Evolutionary conservation across 441 rosid genomes (phyloP), one percentile per base, ranked within the genome.

Genomic region (Populus hybrid): DNA sequence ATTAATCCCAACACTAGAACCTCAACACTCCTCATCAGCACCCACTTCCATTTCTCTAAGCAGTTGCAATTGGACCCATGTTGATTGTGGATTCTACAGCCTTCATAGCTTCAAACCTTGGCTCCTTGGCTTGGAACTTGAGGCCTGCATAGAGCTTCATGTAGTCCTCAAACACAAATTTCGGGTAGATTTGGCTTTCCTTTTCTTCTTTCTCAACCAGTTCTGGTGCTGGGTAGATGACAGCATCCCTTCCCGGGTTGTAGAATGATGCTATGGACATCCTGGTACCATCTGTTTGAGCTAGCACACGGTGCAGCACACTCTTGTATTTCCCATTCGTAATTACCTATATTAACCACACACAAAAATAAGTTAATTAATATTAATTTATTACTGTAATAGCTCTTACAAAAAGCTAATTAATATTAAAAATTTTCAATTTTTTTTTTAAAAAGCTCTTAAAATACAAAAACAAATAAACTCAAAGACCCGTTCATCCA

Each of bases 301-400:
- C 89, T 26, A 86, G 9, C 74, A 91, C 98, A 18, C 93, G 83
- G 79, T 93, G 98, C 84, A 84, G 5, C 74, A 90, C 82, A 30
- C 98, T 93, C 88, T 90, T 93, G 85, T 90, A 91, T 80, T 86
- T 93, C 5, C 97, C 98, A 71, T 93, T 93, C 18, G 91, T 93
- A 7, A 93, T 89, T 64, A 93, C 98, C 97, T 92, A 36, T 30
- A 40, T 40, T 40, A 40, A 40, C 30, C 14, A 72, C 28, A 19
- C 14, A n/a, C 7, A 57, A 7, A 57, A 18, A n/a, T 1, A 57
- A 18, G 7, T 14, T 14, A n/a, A 14, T 57, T 53, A 53, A 53
- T 53, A 53, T 18, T 53, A 53, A 28, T 28, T 28, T 28, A 28
- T 28, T 28, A 2, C 3, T 28, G 30, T 28, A 28, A 28, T 28